Base-by-base conservation (phyloP, 257 asterid species). In the Catharanthus roseus region DNA sequence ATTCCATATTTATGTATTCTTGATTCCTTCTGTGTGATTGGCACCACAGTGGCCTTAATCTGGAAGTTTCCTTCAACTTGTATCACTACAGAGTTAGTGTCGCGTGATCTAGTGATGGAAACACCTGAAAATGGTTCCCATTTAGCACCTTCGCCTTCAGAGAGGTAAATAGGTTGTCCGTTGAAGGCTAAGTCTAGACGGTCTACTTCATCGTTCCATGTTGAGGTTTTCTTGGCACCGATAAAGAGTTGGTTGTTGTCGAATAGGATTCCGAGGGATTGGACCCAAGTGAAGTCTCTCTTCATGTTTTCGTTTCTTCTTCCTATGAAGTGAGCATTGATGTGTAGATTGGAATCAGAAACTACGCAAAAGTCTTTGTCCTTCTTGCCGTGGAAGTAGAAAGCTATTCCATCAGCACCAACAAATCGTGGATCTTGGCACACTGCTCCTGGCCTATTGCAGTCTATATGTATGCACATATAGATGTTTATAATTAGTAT, bases 201-300 rank as follows among this genome's bases (percentile, higher is more conserved):
- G 81, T 92, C 97, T 9, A 81, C 50, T 5, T 83, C 70, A 16
- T 81, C 58, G 74, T 84, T 82, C 98, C 96, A 90, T 0, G 79
- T 74, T 19, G 93, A 73, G 7, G 98, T 88, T 65, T 85, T 90
- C 65, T 78, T 79, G 68, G 96, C 91, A 31, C 88, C 95, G 0
- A 90, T 29, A 8, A 68, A 85, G 72, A 92, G 62, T 74, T 74
- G 86, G 53, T 92, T 92, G 77, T 67, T 71, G 81, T 77, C 81
- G 56, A 83, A 90, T 61, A 90, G 91, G 75, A 92, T 88, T 23
- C 96, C 98, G 0, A 88, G 90, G n/a, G 97, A 90, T 26, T 92
- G 87, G 16, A 92, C 90, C 98, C 98, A 92, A 29, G 95, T 92
- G 62, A 90, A 92, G 87, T 90, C 97, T 50, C 97, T 81, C 70